Evolutionary conservation across 345 rosid species (phyloP), one percentile per base, ranked within the genome.

Genomic region (Gossypium ekmanianum): DNA sequence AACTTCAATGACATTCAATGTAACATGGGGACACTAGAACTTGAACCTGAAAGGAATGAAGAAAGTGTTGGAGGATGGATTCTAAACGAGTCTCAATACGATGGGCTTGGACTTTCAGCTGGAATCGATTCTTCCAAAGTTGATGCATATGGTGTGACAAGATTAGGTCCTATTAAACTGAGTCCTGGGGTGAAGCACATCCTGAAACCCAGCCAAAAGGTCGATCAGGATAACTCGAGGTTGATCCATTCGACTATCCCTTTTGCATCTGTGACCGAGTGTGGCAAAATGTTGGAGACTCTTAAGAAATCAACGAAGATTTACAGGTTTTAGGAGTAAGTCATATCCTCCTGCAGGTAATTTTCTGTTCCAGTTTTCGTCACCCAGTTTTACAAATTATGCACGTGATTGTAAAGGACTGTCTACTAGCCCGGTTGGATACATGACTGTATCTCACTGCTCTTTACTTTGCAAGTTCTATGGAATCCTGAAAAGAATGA

Each of bases 171-270:
- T 6, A 11, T 81, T n/a, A 87, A 85, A 76, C 81, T 85, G 50
- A 80, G 76, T 68, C 82, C 88, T 13, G 88, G 88, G 51, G 81
- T 81, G 10, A 85, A 83, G 80, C 84, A 87, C 80, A 76, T 83
- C 63, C 79, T 81, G 75, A 78, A 85, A 74, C 87, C 87, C 0
- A 59, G 75, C 61, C 65, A 68, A 64, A 73, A 64, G 18, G 41
- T 24, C 29, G 78, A 73, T 75, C 72, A 71, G 13, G 85, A 78
- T 43, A 75, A 77, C 74, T 80, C 85, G 13, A 75, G 69, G 78
- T 82, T 68, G 48, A 61, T 81, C 73, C 86, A 83, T 79, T 81
- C 83, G 68, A 68, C 80, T 3, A 69, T 74, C 3, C 81, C 86
- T 20, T 83, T 79, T 76, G 71, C 74, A 52, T 75, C 80, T 20